These are phyloP conservation scores for Paecilomyces sp. DNA, from an alignment of 2,329 filamentous ascomycete species.

Conservation along the genomic window DNA sequence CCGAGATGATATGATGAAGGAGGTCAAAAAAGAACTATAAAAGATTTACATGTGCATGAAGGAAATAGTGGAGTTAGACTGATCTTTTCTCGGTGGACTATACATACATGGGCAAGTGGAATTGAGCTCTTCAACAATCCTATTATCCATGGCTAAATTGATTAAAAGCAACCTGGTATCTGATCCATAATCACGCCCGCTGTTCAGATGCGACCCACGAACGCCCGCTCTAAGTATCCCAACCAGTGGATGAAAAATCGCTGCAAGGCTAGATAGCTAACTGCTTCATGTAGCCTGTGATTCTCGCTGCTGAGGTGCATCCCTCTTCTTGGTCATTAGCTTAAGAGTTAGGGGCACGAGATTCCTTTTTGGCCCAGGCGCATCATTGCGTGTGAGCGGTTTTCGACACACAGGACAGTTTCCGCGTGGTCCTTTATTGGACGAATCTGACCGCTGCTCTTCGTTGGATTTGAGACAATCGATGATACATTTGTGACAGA, in stretches of 20 bases:
- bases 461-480: constrained; percentile 53
- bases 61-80: neutral
- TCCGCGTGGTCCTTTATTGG: constrained; percentile 25
- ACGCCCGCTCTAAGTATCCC: neutral
- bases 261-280: neutral
- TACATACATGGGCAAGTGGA: no score
- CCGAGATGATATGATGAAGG: neutral
- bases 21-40: neutral
- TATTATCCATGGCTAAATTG: neutral
- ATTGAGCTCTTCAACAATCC: neutral
- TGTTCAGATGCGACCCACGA: neutral
- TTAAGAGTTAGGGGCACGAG: constrained; percentile 33
- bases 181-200: neutral
- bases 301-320: neutral
- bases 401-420: constrained; percentile 41
- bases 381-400: constrained; percentile 29
- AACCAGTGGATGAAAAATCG: neutral
- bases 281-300: neutral
- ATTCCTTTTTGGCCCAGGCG: constrained; percentile 24
- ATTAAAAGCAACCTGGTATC: neutral
- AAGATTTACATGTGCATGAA: neutral
- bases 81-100: neutral
- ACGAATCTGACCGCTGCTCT: constrained; percentile 33
- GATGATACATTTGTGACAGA: constrained; percentile 57
- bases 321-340: constrained; percentile 22